Evolutionary conservation across 2,329 filamentous ascomycete species (phyloP), one percentile per base, ranked within the genome.

Genomic region (Penicillium sp.): DNA sequence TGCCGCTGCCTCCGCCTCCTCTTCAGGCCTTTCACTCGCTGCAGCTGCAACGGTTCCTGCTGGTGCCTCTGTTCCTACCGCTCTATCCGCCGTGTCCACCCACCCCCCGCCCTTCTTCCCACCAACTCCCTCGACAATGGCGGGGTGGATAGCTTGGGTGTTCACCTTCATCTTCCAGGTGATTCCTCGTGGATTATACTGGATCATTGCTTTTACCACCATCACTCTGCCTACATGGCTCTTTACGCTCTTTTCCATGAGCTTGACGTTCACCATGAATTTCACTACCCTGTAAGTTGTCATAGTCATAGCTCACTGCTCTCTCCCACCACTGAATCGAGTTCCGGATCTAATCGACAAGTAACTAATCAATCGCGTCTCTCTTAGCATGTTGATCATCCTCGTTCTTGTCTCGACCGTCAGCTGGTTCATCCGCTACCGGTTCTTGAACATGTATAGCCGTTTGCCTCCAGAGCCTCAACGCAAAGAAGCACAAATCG

Each of bases 251-350:
- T 92, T 97, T 73, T 97, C 93, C 6, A 94, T 92, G 66, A 97
- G 91, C 77, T 83, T 96, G 82, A 99, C 95, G 0, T 92, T 99
- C 73, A 99, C 95, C 12, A 96, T 99, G 93, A 98, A 98, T 76
- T 94, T 95, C 70, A 98, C 94, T 22, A 99, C 95, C 19, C 79
- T 99, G 88, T 96, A 87, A 75, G 53, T 35, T 44, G 19, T 42
- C 24, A 44, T 19, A 13, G n/a, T n/a, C n/a, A n/a, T n/a, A n/a
- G n/a, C 33, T 19, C 22, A 9, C 24, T 53, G 42, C 17, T n/a
- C 19, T 45, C 44, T 55, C 17, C 35, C 5, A n/a, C 24, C 19
- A 35, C 5, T n/a, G 9, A 1, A 40, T 8, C 10, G 24, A 4
- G 9, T n/a, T 30, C 8, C 8, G 26, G 12, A 49, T 9, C 8